Evolutionary conservation across 177 flowering plant species (phyloP).

Genomic region (Vitis hybrid): DNA sequence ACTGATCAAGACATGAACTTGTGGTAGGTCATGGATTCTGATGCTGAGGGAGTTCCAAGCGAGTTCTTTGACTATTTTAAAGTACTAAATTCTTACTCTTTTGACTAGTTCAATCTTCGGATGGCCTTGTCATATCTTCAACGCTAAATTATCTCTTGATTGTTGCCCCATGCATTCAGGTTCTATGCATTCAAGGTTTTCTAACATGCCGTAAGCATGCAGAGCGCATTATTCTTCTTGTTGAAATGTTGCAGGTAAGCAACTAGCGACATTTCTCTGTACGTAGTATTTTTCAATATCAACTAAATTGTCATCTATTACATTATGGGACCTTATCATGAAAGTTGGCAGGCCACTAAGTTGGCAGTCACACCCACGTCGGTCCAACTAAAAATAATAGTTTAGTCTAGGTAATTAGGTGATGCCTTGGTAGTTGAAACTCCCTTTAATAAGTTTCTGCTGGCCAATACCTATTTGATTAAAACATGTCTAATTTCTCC

Average conservation of each 20-base stretch:
- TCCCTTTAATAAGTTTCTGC: too few relatives aligned
- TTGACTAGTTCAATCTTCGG: background rate
- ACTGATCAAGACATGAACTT: background rate
- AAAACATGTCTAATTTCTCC: too few relatives aligned
- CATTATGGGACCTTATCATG: background rate
- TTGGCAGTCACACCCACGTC: too few relatives aligned
- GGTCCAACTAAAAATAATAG: too few relatives aligned
- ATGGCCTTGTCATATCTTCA: background rate
- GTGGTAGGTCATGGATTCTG: slow-evolving; percentile 98
- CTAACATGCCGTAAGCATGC: slow-evolving; percentile 98
- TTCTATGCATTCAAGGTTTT: slow-evolving; percentile 97
- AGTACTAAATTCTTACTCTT: slow-evolving; percentile 32
- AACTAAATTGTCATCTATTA: background rate
- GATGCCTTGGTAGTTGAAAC: too few relatives aligned
- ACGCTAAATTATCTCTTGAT: background rate
- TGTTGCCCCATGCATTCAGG: slow-evolving; percentile 44
- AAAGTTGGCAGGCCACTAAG: too few relatives aligned
- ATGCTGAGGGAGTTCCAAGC: slow-evolving; percentile 99
- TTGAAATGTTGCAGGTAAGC: slow-evolving; percentile 97
- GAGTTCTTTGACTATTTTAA: slow-evolving; percentile 99
- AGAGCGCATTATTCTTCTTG: slow-evolving; percentile 95
- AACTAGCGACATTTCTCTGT: background rate
- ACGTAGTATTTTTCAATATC: background rate
- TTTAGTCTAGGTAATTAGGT: too few relatives aligned
- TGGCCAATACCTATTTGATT: too few relatives aligned